Percentiles rank a stretch among this genome's conserved stretches.
Conservation (phyloP, 2,329 filamentous ascomycete genomes). For the Ophiognomonia clavigignenti-juglandacearum region DNA sequence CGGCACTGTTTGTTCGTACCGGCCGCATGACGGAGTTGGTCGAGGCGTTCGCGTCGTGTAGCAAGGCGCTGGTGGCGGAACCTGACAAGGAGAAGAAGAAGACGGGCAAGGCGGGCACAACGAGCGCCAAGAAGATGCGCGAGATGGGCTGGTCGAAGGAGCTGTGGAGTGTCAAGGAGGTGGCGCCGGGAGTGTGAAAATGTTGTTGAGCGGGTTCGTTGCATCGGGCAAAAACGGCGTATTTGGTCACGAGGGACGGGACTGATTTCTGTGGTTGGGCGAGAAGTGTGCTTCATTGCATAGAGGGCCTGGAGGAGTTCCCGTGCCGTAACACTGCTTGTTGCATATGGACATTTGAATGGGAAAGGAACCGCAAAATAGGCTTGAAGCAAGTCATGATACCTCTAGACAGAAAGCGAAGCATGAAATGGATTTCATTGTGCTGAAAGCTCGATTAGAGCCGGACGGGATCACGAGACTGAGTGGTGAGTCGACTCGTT, state of each 20-base stretch:
- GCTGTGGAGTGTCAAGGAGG: slow-evolving; percentile 53
- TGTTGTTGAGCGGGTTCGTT: not conserved
- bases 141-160: slow-evolving; percentile 60
- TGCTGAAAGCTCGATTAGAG: no score
- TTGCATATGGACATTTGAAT: slow-evolving; percentile 4
- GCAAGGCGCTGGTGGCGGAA: slow-evolving; percentile 62
- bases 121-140: slow-evolving; percentile 54
- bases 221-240: not conserved
- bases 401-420: slow-evolving; percentile 2
- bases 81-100: slow-evolving; percentile 47
- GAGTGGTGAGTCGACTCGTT: no score
- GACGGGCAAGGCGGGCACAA: slow-evolving; percentile 27
- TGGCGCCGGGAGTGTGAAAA: not conserved
- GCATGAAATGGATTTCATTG: no score
- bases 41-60: slow-evolving; percentile 70
- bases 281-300: not conserved
- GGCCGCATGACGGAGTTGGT: slow-evolving; percentile 71
- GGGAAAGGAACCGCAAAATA: not conserved
- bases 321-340: not conserved
- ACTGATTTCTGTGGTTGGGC: not conserved
- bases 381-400: slow-evolving; percentile 10
- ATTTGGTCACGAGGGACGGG: not conserved
- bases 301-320: not conserved
- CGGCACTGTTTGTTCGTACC: slow-evolving; percentile 57
- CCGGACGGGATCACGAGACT: no score